Conservation (phyloP, 495 filamentous ascomycete species). For the Cryomyces minteri region DNA sequence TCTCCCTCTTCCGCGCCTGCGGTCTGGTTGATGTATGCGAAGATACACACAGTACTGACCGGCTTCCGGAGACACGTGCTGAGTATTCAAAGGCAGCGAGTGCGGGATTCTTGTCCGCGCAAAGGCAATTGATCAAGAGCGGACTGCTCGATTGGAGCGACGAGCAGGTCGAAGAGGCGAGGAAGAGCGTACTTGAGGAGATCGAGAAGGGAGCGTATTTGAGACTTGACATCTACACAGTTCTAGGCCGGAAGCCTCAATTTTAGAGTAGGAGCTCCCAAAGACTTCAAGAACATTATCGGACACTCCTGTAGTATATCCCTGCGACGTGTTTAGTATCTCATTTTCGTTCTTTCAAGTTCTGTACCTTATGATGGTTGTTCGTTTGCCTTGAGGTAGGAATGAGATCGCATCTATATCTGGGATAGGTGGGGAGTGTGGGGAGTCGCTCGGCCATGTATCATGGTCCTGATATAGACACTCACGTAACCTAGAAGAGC, state of each 20-base stretch:
- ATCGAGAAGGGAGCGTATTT: background rate
- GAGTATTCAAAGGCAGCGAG: background rate
- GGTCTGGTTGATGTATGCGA: background rate
- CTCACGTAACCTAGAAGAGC: too few relatives aligned
- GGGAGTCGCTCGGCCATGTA: too few relatives aligned
- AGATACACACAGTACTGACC: background rate
- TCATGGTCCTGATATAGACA: too few relatives aligned
- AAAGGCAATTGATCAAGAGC: background rate
- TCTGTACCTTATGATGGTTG: too few relatives aligned
- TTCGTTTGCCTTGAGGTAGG: too few relatives aligned
- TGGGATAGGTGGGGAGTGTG: too few relatives aligned
- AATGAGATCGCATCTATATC: too few relatives aligned
- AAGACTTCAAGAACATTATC: too few relatives aligned
- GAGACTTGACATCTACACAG: background rate
- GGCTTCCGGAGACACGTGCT: background rate
- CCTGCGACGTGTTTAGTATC: too few relatives aligned
- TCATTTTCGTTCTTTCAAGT: too few relatives aligned
- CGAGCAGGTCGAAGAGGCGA: background rate
- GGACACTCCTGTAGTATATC: too few relatives aligned
- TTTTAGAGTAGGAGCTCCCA: too few relatives aligned
- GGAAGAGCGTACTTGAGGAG: background rate
- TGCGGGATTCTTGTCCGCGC: background rate
- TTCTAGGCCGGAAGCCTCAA: background rate
- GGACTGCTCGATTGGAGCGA: background rate
- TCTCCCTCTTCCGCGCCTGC: background rate